phyloP scores from a whole-genome alignment of 1,139 yeast species.

The Taphrina flavorubra region DNA sequence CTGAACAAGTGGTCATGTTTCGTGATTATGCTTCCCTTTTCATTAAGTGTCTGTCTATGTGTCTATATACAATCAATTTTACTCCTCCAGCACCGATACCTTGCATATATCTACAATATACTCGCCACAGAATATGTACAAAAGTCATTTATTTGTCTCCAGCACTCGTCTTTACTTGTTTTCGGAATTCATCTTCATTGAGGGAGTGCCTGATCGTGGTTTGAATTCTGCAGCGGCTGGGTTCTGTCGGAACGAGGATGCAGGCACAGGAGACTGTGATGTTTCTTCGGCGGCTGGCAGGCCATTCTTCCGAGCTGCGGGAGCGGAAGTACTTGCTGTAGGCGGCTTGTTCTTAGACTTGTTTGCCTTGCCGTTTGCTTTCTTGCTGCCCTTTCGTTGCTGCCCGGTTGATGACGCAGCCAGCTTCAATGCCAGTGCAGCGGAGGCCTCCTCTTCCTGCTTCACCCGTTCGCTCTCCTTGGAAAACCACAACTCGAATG shows the following conservation, averaged over 20 bases:
- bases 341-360: not conserved
- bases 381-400: not conserved
- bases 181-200: not conserved
- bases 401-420: not conserved
- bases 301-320: not conserved
- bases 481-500: constrained; percentile 83
- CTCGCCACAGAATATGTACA: not conserved
- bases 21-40: too few relatives aligned
- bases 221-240: constrained; percentile 2
- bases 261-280: not conserved
- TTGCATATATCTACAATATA: not conserved
- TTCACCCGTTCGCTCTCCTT: constrained; percentile 70
- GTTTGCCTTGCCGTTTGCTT: constrained; percentile 1
- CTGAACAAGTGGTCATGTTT: too few relatives aligned
- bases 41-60: too few relatives aligned
- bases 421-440: constrained; percentile 10
- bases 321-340: not conserved
- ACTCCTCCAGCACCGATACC: too few relatives aligned
- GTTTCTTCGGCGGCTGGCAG: not conserved
- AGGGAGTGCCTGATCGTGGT: not conserved
- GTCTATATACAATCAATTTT: too few relatives aligned
- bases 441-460: constrained; percentile 48
- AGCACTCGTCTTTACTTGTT: too few relatives aligned
- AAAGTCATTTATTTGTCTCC: too few relatives aligned
- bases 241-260: not conserved